Evolutionary conservation across 2,329 filamentous ascomycete species (phyloP).

Genomic region (Talaromyces sp.): DNA sequence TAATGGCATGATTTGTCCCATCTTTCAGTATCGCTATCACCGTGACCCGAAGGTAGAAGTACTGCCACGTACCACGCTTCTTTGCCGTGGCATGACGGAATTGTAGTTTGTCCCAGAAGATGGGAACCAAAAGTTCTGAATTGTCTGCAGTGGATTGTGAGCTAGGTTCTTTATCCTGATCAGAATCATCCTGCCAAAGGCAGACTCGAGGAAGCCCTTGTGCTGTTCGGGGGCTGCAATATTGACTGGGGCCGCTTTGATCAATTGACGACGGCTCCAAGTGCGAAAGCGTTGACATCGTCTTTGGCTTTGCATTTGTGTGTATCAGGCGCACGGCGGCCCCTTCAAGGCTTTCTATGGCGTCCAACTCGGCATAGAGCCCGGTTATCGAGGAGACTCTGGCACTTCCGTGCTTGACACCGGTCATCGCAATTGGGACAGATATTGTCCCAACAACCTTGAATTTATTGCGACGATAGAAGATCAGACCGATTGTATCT

Average conservation of each 20-base stretch:
- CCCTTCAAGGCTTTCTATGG: constrained; percentile 16
- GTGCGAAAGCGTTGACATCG: not conserved
- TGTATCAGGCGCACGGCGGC: constrained; percentile 11
- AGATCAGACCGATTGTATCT: constrained; percentile 15
- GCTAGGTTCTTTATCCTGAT: not conserved
- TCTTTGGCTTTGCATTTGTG: constrained; percentile 4
- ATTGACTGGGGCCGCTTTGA: not conserved
- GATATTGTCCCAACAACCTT: constrained; percentile 16
- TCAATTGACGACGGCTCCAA: not conserved
- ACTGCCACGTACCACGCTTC: constrained; percentile 18
- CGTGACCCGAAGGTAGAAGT: constrained; percentile 15
- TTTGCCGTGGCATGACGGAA: constrained; percentile 17
- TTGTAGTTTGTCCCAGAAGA: constrained; percentile 17
- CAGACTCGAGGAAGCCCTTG: constrained; percentile 1
- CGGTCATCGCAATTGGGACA: not conserved
- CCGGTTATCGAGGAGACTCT: not conserved
- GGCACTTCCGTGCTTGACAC: not conserved
- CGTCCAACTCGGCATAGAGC: constrained; percentile 13
- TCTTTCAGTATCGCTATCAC: constrained; percentile 12
- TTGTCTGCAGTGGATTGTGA: not conserved
- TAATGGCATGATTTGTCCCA: constrained; percentile 8
- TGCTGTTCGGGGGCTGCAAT: not conserved
- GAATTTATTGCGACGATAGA: constrained; percentile 18
- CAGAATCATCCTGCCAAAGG: not conserved
- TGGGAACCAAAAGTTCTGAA: not conserved